Percentiles rank a stretch among this genome's conserved stretches.
Conservation (phyloP, 2,329 filamentous ascomycete genomes). For the Lachnellula subtilissima region DNA sequence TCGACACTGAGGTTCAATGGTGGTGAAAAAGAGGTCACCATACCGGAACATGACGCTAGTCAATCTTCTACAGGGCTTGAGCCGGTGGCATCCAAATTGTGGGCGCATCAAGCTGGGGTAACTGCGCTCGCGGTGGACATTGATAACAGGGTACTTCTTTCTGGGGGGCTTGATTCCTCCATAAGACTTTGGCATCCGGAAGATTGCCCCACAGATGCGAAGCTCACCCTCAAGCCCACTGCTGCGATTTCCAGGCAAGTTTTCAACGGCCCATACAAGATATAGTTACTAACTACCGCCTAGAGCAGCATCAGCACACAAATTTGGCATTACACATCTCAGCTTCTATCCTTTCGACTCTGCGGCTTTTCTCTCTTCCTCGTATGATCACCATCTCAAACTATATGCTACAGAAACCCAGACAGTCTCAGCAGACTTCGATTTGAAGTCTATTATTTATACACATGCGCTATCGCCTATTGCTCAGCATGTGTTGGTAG, state of each 20-base stretch:
- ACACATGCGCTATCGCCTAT: conserved; percentile 74
- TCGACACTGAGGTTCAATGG: conserved; percentile 68
- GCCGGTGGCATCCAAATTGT: conserved; percentile 26
- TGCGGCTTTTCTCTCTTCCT: conserved; percentile 69
- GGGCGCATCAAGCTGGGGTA: conserved; percentile 74
- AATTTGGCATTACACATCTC: conserved; percentile 69
- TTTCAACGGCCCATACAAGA: background rate
- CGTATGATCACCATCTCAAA: conserved; percentile 73
- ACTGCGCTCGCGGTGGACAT: conserved; percentile 79
- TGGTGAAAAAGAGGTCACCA: conserved; percentile 37
- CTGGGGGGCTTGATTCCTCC: conserved; percentile 79
- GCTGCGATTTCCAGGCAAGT: conserved; percentile 43
- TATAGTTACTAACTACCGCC: conserved; percentile 1
- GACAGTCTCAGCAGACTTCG: conserved; percentile 59
- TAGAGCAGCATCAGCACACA: conserved; percentile 43
- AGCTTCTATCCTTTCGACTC: conserved; percentile 76
- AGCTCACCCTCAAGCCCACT: conserved; percentile 51
- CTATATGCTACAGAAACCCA: conserved; percentile 65
- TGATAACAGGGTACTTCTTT: conserved; percentile 73
- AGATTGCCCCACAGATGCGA: conserved; percentile 36
- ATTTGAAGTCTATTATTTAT: conserved; percentile 64
- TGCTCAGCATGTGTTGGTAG: conserved; percentile 70
- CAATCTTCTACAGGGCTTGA: background rate
- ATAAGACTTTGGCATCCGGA: conserved; percentile 88
- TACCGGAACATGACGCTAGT: conserved; percentile 10